Evolutionary conservation across 2,329 filamentous ascomycete genomes (phyloP), one percentile per base, ranked within the genome.

Genomic region (Geosmithia flava): DNA sequence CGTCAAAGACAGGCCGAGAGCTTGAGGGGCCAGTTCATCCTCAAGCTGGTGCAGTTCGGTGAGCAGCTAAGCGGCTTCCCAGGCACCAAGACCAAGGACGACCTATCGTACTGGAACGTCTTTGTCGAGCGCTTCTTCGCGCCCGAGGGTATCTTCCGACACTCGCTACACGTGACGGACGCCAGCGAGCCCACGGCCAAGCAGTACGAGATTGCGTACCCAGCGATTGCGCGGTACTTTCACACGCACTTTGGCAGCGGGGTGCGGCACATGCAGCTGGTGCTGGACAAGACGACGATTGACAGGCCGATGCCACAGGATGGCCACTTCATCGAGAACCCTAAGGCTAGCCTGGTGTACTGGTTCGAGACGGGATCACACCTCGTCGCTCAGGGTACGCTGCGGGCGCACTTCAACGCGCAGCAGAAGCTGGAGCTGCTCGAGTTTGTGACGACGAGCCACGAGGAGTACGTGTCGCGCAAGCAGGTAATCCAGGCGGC

Each of bases 111-210:
- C 57, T 97, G 91, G 91, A 77, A 84, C 53, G 66, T 67, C 5
- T 93, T 96, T 56, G 88, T 95, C 17, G 69, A 75, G 39, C 78
- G 78, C 44, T 95, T 94, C 65, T 98, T 96, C 65, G 83, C 87
- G 0, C 73, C 76, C 1, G 77, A 75, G 27, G 89, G 87, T 8
- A 80, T 88, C 8, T 83, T 95, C 58, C 80, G 89, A 42, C 80
- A 91, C 56, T 77, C 81, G 3, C 70, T 94, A 16, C 75, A 75
- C 53, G 68, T 75, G 43, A 68, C 64, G 42, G 71, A 76, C 19
- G 68, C 68, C 49, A 78, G 81, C 43, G 74, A 80, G 44, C 67
- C 68, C 37, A 72, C 70, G 17, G 76, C 83, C 48, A 96, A 94
- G 68, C 80, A 85, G 57, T 96, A 90, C 58, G 90, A 96, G 61